Percentiles rank a stretch among this genome's conserved stretches.
Evolutionary conservation across 1,284 basidiomycete genomes (phyloP).

Genomic region (Cryptococcus sp.): DNA sequence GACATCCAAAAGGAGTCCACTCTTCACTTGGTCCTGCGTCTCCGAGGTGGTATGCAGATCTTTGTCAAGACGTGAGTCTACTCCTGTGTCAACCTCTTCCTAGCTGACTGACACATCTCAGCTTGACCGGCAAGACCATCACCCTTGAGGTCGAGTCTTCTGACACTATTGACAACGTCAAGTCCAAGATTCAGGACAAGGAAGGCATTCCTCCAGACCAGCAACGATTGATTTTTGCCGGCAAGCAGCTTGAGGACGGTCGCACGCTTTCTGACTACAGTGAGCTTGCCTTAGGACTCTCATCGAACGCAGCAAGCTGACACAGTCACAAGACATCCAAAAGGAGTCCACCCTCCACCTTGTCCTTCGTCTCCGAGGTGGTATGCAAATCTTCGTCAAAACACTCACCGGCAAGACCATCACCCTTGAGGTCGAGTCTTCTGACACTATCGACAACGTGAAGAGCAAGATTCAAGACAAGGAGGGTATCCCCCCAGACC

Average conservation of each 20-base stretch:
- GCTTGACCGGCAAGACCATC: conserved; percentile 58
- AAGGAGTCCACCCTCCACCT: conserved; percentile 97
- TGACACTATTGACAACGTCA: conserved; percentile 94
- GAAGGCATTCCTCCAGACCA: conserved; percentile 81
- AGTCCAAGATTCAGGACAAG: conserved; percentile 65
- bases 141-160: conserved; percentile 59
- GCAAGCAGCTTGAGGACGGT: conserved; percentile 62
- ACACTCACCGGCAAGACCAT: conserved; percentile 97
- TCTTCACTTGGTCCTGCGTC: conserved; percentile 92
- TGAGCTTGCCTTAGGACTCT: conserved; percentile 4
- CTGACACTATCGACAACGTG: conserved; percentile 94
- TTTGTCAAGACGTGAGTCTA: conserved; percentile 42
- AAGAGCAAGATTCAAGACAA: conserved; percentile 91
- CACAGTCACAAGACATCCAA: conserved; percentile 74
- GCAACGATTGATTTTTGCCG: conserved; percentile 55
- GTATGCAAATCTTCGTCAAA: conserved; percentile 92
- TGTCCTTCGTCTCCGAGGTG: conserved; percentile 93
- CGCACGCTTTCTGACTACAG: conserved; percentile 78
- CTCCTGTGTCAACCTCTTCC: not conserved
- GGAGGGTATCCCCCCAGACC: conserved; percentile 76
- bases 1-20: conserved; percentile 98
- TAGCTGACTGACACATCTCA: not conserved
- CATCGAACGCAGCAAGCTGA: conserved; percentile 45
- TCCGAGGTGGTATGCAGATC: conserved; percentile 86
- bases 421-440: conserved; percentile 76